Base-by-base conservation (phyloP, 2,329 filamentous ascomycete genomes). In the Fusarium setosum region DNA sequence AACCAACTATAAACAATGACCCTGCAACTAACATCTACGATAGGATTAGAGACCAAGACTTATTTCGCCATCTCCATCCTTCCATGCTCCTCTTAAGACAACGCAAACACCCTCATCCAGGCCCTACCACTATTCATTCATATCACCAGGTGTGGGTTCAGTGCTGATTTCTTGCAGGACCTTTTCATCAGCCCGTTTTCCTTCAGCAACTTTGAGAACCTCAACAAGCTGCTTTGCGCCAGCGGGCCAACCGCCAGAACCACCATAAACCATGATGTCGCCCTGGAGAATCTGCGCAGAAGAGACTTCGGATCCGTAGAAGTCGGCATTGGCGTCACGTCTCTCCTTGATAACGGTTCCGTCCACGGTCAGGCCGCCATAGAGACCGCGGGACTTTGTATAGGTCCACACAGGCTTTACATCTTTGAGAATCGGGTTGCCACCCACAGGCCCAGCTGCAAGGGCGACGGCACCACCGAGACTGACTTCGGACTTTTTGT, bases 321-420 rank as follows among this genome's bases (percentile, higher is more conserved):
- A 92, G 12, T 85, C 83, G 70, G 89, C 89, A 69, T 93, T 93
- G 72, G 92, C 90, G 69, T 92, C 90, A 1, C 83, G 86, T 32
- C 90, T 83, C 73, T 92, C 90, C 49, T 92, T 90, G 53, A 93
- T 83, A n/a, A 92, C 83, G 0, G 90, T 92, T 18, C 90, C 91
- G 68, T 92, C 90, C n/a, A 92, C 81, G 63, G 91, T 89, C 0
- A 92, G 84, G 4, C 90, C 90, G 4, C 53, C 58, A 11, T 92
- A 92, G 59, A 93, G 85, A 5, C 91, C 90, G 47, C 90, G 82
- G 85, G 91, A 81, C 26, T 61, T 61, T 5, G 54, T 61, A 24
- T 64, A 64, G 12, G 49, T 58, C 61, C 88, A 92, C 5, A 92
- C 83, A 0, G 90, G 90, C 17, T 88, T 73, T 65, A 90, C 88